Conservation (phyloP, 2,329 filamentous ascomycete genomes). For the Penicillium sp. region DNA sequence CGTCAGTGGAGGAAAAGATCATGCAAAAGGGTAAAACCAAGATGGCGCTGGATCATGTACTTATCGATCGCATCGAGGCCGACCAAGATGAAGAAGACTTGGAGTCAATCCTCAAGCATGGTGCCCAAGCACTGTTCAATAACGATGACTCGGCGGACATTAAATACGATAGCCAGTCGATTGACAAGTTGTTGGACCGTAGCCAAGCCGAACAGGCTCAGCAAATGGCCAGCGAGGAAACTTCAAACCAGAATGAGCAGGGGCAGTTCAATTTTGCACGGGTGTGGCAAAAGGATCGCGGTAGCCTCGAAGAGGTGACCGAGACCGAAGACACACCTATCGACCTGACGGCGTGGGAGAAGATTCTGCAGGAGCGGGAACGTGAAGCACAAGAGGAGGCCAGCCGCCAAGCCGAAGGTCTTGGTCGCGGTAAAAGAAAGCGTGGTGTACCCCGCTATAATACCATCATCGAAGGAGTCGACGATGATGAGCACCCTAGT, state of each 20-base stretch:
- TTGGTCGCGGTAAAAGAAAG: conserved; percentile 80
- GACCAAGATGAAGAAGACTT: conserved; percentile 80
- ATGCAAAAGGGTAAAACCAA: conserved; percentile 95
- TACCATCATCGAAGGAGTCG: conserved; percentile 4
- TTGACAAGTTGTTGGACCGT: conserved; percentile 90
- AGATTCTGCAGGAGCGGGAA: conserved; percentile 80
- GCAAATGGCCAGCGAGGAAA: conserved; percentile 47
- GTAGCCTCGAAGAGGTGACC: conserved; percentile 58
- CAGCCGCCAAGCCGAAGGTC: conserved; percentile 65
- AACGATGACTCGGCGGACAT: conserved; percentile 70
- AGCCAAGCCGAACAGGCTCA: conserved; percentile 74
- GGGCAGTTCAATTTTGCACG: conserved; percentile 85
- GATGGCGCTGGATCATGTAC: conserved; percentile 89
- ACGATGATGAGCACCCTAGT: conserved; percentile 12
- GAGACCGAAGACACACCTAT: conserved; percentile 54
- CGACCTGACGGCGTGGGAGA: conserved; percentile 78
- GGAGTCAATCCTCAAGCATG: conserved; percentile 82
- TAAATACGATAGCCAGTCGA: conserved; percentile 72
- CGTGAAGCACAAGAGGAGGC: conserved; percentile 71
- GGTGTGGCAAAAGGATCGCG: conserved; percentile 85
- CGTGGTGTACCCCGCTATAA: conserved; percentile 52
- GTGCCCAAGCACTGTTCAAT: conserved; percentile 80
- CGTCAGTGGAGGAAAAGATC: conserved; percentile 90
- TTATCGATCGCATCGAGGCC: conserved; percentile 87
- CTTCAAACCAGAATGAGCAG: conserved; percentile 53